A percentile compares a stretch with the other conserved stretches of the same genome.
These are phyloP conservation scores for Glomus cerebriforme DNA, from an alignment of 192 early-diverging fungal species.

Conservation along the genomic window DNA sequence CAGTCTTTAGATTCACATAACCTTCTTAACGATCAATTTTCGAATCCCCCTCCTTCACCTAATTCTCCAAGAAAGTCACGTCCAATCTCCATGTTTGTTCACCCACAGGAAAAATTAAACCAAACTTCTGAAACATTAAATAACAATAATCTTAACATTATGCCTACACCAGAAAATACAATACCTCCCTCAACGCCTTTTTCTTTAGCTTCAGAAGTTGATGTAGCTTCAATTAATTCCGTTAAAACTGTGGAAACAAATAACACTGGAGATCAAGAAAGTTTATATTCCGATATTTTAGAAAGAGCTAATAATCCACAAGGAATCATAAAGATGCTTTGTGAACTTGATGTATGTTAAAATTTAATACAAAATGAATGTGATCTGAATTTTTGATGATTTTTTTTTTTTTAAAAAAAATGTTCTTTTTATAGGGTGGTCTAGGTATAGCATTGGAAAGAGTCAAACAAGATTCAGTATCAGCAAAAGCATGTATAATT, in stretches of 20 bases:
- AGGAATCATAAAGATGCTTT: slow-evolving; percentile 39
- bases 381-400: background rate
- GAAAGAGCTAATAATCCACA: slow-evolving; percentile 36
- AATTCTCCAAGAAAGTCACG: slow-evolving; percentile 24
- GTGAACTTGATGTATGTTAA: slow-evolving; percentile 44
- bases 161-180: background rate
- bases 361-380: background rate
- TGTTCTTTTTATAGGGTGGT: slow-evolving; percentile 55
- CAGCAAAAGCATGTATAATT: slow-evolving; percentile 61
- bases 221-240: slow-evolving; percentile 34
- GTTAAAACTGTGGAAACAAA: slow-evolving; percentile 20
- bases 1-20: background rate
- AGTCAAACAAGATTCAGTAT: slow-evolving; percentile 65
- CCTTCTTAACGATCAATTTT: background rate
- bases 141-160: slow-evolving; percentile 10
- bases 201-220: slow-evolving; percentile 33
- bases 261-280: slow-evolving; percentile 34
- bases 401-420: background rate
- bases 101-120: slow-evolving; percentile 36
- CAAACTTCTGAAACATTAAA: slow-evolving; percentile 1
- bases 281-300: slow-evolving; percentile 30
- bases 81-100: slow-evolving; percentile 45
- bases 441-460: slow-evolving; percentile 65
- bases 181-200: background rate
- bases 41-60: background rate